Evolutionary conservation across 352 stramenopile genomes (phyloP).

Genomic region (Pythium rhizo-oryzae): DNA sequence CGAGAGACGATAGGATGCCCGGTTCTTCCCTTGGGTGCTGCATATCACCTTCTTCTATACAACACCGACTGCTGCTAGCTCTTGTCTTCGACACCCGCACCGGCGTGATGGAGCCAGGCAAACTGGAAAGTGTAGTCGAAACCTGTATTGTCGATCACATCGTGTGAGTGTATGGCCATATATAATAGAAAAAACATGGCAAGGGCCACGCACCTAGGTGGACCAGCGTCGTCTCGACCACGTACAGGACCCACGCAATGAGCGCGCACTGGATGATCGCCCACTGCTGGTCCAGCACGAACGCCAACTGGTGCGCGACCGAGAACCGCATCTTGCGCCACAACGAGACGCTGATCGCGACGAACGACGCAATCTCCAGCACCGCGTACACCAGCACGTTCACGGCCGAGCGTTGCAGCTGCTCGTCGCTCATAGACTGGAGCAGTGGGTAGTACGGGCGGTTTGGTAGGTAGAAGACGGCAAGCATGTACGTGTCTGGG

Average conservation of each 20-base stretch:
- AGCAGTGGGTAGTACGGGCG: conserved; percentile 1
- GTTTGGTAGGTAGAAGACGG: not conserved
- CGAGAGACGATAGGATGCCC: too few relatives aligned
- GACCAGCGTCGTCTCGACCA: not conserved
- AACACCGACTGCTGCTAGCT: too few relatives aligned
- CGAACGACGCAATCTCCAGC: conserved; percentile 1
- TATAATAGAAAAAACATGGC: too few relatives aligned
- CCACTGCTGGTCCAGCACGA: not conserved
- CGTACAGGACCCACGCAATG: not conserved
- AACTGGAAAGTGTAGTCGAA: conserved; percentile 4
- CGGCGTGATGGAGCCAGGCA: not conserved
- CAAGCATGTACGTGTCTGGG: conserved; percentile 2
- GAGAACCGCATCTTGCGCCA: not conserved
- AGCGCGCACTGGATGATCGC: not conserved
- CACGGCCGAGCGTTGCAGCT: not conserved
- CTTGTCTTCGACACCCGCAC: too few relatives aligned
- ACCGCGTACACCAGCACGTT: not conserved
- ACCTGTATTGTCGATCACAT: too few relatives aligned
- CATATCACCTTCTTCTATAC: too few relatives aligned
- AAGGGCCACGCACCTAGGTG: not conserved
- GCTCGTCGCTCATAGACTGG: not conserved
- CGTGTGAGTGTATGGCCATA: too few relatives aligned
- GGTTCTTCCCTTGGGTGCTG: too few relatives aligned
- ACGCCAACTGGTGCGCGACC: conserved; percentile 3
- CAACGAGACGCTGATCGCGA: not conserved